phyloP scores from a whole-genome alignment of 2,329 filamentous ascomycete genomes.

The Amylocarpus encephaloides region DNA sequence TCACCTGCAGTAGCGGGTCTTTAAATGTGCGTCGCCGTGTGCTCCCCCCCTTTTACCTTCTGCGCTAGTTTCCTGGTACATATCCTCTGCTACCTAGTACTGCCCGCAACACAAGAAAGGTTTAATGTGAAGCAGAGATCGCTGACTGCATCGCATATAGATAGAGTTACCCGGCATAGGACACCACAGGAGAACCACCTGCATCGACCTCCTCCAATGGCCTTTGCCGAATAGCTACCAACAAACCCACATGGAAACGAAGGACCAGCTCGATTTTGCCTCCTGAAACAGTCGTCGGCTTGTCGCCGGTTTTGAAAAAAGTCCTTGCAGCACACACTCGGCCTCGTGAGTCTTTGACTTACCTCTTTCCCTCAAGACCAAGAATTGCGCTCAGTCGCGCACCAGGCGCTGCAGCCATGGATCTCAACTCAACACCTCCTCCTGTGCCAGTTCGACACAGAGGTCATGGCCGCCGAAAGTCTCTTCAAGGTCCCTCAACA shows the following conservation, averaged over 20 bases:
- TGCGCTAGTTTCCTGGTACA: not conserved
- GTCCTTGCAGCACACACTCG: conserved; percentile 23
- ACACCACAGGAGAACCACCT: conserved; percentile 2
- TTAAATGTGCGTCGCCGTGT: not conserved
- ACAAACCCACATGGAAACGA: not conserved
- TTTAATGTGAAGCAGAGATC: not conserved
- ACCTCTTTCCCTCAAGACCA: not conserved
- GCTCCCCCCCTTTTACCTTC: too few relatives aligned
- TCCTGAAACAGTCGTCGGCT: conserved; percentile 20
- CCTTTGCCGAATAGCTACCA: conserved; percentile 14
- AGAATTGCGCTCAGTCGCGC: conserved; percentile 10
- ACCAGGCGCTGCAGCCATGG: conserved; percentile 23
- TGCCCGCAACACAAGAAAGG: not conserved
- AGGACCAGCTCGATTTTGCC: conserved; percentile 14
- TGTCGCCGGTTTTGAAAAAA: conserved; percentile 17
- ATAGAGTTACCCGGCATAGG: not conserved
- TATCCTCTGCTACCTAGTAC: not conserved
- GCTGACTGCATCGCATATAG: conserved; percentile 5
- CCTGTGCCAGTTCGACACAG: conserved; percentile 24
- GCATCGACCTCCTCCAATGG: conserved; percentile 19
- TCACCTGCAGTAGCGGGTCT: conserved; percentile 4
- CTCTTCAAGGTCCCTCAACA: conserved; percentile 25
- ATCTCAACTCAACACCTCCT: conserved; percentile 23
- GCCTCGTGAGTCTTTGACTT: not conserved
- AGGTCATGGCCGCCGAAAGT: conserved; percentile 27